These are phyloP conservation scores for Aspergillus ellipticus DNA, from an alignment of 495 filamentous ascomycete genomes.

Conservation along the genomic window DNA sequence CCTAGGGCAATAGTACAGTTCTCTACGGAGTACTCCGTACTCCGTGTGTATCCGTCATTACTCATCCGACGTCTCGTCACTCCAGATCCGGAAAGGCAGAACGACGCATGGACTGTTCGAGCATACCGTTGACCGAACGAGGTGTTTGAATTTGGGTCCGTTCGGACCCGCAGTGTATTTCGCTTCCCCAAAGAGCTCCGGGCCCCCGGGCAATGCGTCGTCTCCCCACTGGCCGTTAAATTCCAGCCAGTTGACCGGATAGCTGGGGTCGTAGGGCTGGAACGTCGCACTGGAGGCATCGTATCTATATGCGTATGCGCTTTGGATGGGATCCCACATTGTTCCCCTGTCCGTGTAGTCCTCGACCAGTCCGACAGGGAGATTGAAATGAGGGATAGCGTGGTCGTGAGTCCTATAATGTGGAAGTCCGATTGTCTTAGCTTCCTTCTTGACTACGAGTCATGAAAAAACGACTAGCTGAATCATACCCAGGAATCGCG, in stretches of 20 bases:
- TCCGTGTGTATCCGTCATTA: too few relatives aligned
- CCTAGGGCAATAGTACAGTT: too few relatives aligned
- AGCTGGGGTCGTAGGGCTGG: constrained; percentile 33
- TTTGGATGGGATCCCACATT: constrained; percentile 52
- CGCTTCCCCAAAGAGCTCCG: constrained; percentile 46
- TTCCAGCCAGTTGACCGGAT: constrained; percentile 48
- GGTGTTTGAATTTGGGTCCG: constrained; percentile 50
- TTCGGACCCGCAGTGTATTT: constrained; percentile 51
- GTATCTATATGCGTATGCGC: constrained; percentile 51
- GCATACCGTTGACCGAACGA: constrained; percentile 47
- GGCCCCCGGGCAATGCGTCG: constrained; percentile 49
- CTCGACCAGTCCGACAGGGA: constrained; percentile 56
- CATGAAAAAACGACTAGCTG: too few relatives aligned
- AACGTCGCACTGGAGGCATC: constrained; percentile 35
- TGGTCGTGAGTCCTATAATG: constrained; percentile 49
- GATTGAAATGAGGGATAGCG: constrained; percentile 61
- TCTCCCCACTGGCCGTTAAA: constrained; percentile 59
- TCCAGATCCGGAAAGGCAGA: constrained; percentile 29
- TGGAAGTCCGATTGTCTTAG: constrained; percentile 1
- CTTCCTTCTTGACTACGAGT: background rate
- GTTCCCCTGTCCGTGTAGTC: constrained; percentile 56
- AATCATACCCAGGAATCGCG: constrained; percentile 44
- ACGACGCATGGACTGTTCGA: constrained; percentile 33
- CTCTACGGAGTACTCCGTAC: too few relatives aligned
- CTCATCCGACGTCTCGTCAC: constrained; percentile 3